Evolutionary conservation across 2,329 filamentous ascomycete species (phyloP).

Genomic region (Rutstroemia sp.): DNA sequence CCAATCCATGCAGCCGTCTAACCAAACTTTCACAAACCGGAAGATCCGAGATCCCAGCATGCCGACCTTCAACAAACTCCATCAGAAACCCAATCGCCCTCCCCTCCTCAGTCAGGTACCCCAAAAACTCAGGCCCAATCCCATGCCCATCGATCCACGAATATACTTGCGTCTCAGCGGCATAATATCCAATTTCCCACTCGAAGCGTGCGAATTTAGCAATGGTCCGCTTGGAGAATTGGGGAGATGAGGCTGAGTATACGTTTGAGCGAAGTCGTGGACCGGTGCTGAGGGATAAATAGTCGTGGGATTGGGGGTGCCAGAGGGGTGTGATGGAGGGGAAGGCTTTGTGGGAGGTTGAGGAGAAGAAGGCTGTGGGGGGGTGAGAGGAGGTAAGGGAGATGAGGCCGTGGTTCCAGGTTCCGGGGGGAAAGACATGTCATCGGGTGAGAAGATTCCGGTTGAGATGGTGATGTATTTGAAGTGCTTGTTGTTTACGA

Average conservation of each 20-base stretch:
- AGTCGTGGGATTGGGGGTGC: no score
- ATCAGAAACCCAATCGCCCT: slow-evolving; percentile 29
- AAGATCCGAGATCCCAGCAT: slow-evolving; percentile 27
- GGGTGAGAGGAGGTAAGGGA: no score
- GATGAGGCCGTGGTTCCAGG: no score
- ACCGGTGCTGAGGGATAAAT: no score
- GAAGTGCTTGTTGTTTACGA: no score
- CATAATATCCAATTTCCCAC: slow-evolving; percentile 3
- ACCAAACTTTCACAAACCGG: slow-evolving; percentile 25
- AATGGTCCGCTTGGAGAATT: slow-evolving; percentile 13
- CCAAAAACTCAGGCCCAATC: slow-evolving; percentile 24
- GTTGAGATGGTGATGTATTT: no score
- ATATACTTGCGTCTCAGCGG: slow-evolving; percentile 16
- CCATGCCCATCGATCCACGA: slow-evolving; percentile 17
- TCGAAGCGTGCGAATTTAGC: slow-evolving; percentile 18
- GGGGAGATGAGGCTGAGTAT: neutral
- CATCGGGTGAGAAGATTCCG: no score
- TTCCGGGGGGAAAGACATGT: no score
- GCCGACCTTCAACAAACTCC: slow-evolving; percentile 24
- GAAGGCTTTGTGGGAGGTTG: no score
- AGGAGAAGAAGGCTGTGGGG: no score
- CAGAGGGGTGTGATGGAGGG: no score
- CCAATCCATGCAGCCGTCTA: slow-evolving; percentile 30
- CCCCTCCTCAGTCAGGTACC: slow-evolving; percentile 28
- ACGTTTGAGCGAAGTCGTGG: no score